These are phyloP conservation scores for Cladobotryum mycophilum DNA, from an alignment of 2,329 filamentous ascomycete species.

Conservation along the genomic window DNA sequence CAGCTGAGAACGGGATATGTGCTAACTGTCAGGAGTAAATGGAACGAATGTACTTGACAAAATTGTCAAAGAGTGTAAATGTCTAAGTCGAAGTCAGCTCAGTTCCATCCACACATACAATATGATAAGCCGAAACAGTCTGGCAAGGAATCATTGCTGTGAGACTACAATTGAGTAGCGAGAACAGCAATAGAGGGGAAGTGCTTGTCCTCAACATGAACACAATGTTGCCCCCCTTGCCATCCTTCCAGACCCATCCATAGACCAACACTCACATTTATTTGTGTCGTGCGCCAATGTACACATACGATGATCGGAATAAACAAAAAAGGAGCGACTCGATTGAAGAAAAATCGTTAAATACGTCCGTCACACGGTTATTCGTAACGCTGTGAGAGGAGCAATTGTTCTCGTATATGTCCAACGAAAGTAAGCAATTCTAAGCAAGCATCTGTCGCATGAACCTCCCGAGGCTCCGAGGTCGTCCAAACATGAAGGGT, in stretches of 20 bases:
- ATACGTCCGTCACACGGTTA: slow-evolving; percentile 16
- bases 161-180: no score
- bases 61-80: slow-evolving; percentile 46
- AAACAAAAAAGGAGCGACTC: slow-evolving; percentile 38
- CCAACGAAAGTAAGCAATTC: slow-evolving; percentile 22
- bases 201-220: no score
- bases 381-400: neutral
- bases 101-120: neutral
- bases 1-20: neutral
- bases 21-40: slow-evolving; percentile 41
- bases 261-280: slow-evolving; percentile 15
- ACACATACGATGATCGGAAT: slow-evolving; percentile 11
- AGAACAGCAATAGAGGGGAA: no score
- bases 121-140: neutral
- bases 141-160: no score
- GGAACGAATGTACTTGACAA: slow-evolving; percentile 57
- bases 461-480: slow-evolving; percentile 25
- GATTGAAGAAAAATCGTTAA: slow-evolving; percentile 36
- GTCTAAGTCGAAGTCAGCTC: slow-evolving; percentile 14
- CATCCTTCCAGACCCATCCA: no score
- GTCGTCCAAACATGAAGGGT: slow-evolving; percentile 21
- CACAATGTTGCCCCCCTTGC: no score
- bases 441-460: slow-evolving; percentile 27
- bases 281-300: slow-evolving; percentile 11
- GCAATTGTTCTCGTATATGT: slow-evolving; percentile 4